A percentile compares a stretch with the other conserved stretches of the same genome.
phyloP scores from a whole-genome alignment of 805 yeast species.

The Kuraishia cidri region DNA sequence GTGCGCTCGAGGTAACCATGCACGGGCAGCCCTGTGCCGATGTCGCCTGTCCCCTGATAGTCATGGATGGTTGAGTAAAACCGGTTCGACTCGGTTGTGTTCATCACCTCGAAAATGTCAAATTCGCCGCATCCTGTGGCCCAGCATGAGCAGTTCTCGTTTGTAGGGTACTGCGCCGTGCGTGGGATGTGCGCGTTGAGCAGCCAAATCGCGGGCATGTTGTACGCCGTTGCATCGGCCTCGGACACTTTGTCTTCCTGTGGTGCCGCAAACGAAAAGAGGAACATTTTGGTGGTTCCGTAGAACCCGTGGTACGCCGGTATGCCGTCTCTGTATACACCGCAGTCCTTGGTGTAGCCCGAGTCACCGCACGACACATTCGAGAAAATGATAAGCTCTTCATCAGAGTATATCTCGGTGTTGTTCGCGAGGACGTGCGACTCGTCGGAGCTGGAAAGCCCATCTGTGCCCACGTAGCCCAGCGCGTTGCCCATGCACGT shows the following conservation, averaged over 20 bases:
- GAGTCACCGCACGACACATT: constrained; percentile 47
- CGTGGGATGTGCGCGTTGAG: constrained; percentile 66
- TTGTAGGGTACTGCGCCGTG: constrained; percentile 60
- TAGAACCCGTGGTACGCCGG: constrained; percentile 68
- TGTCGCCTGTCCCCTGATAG: constrained; percentile 61
- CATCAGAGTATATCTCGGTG: constrained; percentile 41
- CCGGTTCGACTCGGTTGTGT: constrained; percentile 43
- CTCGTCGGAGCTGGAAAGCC: constrained; percentile 32
- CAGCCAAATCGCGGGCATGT: constrained; percentile 75
- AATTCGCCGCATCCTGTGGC: constrained; percentile 72
- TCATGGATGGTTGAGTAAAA: constrained; percentile 67
- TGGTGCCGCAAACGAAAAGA: constrained; percentile 66
- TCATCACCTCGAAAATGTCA: constrained; percentile 70
- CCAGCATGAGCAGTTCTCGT: constrained; percentile 68
- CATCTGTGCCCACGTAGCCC: constrained; percentile 52
- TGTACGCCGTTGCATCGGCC: constrained; percentile 28
- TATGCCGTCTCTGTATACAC: constrained; percentile 63
- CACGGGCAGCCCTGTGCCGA: constrained; percentile 51
- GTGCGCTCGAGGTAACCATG: constrained; percentile 51
- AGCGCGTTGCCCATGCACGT: constrained; percentile 64
- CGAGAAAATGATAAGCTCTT: constrained; percentile 55
- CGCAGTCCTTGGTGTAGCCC: constrained; percentile 52
- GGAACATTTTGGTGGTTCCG: constrained; percentile 62
- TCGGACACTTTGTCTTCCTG: constrained; percentile 16
- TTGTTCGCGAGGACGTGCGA: constrained; percentile 41